These are phyloP conservation scores for Schwanniomyces yamadae DNA, from an alignment of 805 yeast genomes.

Conservation along the genomic window DNA sequence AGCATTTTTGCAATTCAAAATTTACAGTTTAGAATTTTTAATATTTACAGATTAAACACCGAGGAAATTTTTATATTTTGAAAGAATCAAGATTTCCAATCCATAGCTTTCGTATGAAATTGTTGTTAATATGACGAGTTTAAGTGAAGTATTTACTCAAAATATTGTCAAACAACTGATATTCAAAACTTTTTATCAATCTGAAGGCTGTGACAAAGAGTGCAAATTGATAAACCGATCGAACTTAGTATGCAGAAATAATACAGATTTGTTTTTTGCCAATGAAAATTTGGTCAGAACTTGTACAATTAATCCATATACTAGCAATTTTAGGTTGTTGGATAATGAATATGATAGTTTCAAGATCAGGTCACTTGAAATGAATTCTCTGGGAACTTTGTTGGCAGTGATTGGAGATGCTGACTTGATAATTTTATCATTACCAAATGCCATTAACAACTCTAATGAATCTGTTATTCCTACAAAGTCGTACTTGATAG, in stretches of 20 bases:
- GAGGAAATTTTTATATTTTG: constrained; percentile 2
- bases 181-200: constrained; percentile 8
- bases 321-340: constrained; percentile 21
- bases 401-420: constrained; percentile 40
- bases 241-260: constrained; percentile 14
- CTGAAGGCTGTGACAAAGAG: not conserved
- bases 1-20: not conserved
- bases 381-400: constrained; percentile 42
- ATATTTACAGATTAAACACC: not conserved
- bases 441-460: constrained; percentile 24
- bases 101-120: not conserved
- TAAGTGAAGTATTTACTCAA: constrained; percentile 6
- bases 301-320: constrained; percentile 20
- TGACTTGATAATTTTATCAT: constrained; percentile 25
- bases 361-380: constrained; percentile 29
- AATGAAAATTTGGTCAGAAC: constrained; percentile 31
- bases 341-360: constrained; percentile 18
- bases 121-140: not conserved
- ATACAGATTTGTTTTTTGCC: constrained; percentile 31
- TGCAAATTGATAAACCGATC: not conserved
- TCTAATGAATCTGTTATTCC: constrained; percentile 4
- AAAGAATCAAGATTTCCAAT: not conserved
- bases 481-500: constrained; percentile 13
- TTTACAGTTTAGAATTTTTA: not conserved
- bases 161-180: constrained; percentile 11